A percentile compares a stretch with the other conserved stretches of the same genome.
phyloP scores from a whole-genome alignment of 2,329 filamentous ascomycete species.

The Cadophora gregata region DNA sequence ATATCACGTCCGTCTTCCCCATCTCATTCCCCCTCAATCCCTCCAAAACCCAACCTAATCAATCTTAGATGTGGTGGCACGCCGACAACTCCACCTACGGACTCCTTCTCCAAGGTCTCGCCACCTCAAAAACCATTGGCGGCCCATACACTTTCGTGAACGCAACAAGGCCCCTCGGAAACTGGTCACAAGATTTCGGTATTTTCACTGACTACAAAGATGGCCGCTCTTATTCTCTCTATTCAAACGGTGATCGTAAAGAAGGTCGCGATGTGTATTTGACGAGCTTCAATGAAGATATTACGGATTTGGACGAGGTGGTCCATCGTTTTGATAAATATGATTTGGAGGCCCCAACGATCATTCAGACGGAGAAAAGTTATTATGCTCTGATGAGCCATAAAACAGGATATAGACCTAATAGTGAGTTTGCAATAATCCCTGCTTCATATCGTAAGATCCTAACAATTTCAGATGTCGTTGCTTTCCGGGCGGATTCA shows the following conservation, averaged over 20 bases:
- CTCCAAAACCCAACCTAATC: background rate
- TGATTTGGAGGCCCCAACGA: constrained; percentile 65
- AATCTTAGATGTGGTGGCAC: constrained; percentile 24
- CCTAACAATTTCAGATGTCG: constrained; percentile 57
- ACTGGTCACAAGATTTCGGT: constrained; percentile 68
- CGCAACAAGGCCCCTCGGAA: constrained; percentile 61
- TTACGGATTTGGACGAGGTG: constrained; percentile 57
- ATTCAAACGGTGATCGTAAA: constrained; percentile 62
- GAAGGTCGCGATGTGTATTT: constrained; percentile 64
- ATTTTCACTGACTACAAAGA: constrained; percentile 65
- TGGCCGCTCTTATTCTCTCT: constrained; percentile 60
- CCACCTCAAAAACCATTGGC: constrained; percentile 16
- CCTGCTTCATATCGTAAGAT: no score
- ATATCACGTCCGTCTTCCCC: constrained; percentile 56
- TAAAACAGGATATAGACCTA: constrained; percentile 68
- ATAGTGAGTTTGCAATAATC: constrained; percentile 47
- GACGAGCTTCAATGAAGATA: constrained; percentile 57
- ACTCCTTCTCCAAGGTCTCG: constrained; percentile 22
- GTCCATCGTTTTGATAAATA: constrained; percentile 63
- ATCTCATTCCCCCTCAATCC: no score
- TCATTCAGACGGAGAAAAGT: constrained; percentile 63
- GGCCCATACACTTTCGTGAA: constrained; percentile 45
- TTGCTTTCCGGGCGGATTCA: constrained; percentile 59
- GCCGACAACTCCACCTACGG: constrained; percentile 26
- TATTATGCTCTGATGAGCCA: constrained; percentile 68